Percentiles rank a stretch among this genome's conserved stretches.
phyloP scores from a whole-genome alignment of 176 grass and related monocot genomes.

The Hyparrhenia diplandra region DNA sequence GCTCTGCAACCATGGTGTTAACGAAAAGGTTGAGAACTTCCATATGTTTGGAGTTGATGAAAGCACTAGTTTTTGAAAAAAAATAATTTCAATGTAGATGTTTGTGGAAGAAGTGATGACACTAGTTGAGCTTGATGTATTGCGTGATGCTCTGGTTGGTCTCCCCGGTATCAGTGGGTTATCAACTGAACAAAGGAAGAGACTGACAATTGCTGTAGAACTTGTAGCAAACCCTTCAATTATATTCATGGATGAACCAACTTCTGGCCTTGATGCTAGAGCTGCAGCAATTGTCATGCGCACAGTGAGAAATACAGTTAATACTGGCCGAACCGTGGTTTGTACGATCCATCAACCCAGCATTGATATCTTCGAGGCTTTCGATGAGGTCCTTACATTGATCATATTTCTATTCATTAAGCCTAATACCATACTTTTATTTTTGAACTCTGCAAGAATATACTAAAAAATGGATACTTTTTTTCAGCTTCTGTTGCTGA shows the following conservation, averaged over 20 bases:
- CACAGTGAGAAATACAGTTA: slow-evolving; percentile 84
- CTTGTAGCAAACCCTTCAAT: slow-evolving; percentile 88
- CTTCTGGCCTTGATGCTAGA: slow-evolving; percentile 90
- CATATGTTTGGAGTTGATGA: neutral
- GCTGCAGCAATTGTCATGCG: slow-evolving; percentile 97
- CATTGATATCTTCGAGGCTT: slow-evolving; percentile 95
- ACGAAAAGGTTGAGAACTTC: neutral
- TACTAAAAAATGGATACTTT: slow-evolving; percentile 1
- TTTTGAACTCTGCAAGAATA: neutral
- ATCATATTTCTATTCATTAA: neutral
- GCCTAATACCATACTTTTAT: neutral
- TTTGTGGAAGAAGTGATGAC: slow-evolving; percentile 95
- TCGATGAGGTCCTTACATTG: slow-evolving; percentile 62
- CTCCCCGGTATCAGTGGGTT: slow-evolving; percentile 72
- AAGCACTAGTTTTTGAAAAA: slow-evolving; percentile 7
- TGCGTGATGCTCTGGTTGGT: slow-evolving; percentile 6
- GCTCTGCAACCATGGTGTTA: neutral
- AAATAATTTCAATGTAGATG: slow-evolving; percentile 35
- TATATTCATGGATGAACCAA: slow-evolving; percentile 96
- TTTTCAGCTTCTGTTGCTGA: slow-evolving; percentile 79
- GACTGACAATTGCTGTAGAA: slow-evolving; percentile 83
- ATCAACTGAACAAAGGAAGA: slow-evolving; percentile 87
- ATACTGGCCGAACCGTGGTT: slow-evolving; percentile 88
- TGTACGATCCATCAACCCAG: slow-evolving; percentile 97
- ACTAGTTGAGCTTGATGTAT: slow-evolving; percentile 69